A percentile compares a stretch with the other conserved stretches of the same genome.
phyloP scores from a whole-genome alignment of 2,329 filamentous ascomycete genomes.

The Trichophyton benhamiae region DNA sequence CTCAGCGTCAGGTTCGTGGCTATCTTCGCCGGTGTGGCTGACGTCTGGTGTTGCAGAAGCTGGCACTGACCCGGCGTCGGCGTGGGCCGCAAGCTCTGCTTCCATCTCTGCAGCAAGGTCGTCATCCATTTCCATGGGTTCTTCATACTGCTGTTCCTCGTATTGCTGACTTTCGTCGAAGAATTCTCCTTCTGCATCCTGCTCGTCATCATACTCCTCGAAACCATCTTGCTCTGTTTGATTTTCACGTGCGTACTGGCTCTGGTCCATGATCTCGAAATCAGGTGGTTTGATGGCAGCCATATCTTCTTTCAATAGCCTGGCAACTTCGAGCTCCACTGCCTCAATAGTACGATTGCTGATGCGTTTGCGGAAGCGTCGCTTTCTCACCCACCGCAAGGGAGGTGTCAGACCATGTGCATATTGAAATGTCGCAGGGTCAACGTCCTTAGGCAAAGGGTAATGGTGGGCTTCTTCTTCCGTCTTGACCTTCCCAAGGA shows the following conservation, averaged over 20 bases:
- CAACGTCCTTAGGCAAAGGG: slow-evolving; percentile 60
- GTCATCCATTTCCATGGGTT: slow-evolving; percentile 29
- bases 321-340: slow-evolving; percentile 67
- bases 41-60: slow-evolving; percentile 17
- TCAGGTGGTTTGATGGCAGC: slow-evolving; percentile 44
- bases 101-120: slow-evolving; percentile 35
- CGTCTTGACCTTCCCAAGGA: slow-evolving; percentile 54
- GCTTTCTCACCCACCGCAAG: slow-evolving; percentile 71
- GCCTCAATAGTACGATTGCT: slow-evolving; percentile 74
- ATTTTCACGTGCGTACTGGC: slow-evolving; percentile 35
- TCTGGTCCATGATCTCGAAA: slow-evolving; percentile 51
- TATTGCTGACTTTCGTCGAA: slow-evolving; percentile 25
- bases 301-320: slow-evolving; percentile 58
- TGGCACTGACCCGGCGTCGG: slow-evolving; percentile 17
- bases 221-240: slow-evolving; percentile 37
- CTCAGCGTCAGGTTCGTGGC: slow-evolving; percentile 6
- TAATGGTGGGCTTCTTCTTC: slow-evolving; percentile 54
- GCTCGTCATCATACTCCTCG: slow-evolving; percentile 37
- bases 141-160: slow-evolving; percentile 15
- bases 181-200: slow-evolving; percentile 39
- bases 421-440: slow-evolving; percentile 55
- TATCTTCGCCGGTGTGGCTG: slow-evolving; percentile 14
- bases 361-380: slow-evolving; percentile 70
- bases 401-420: slow-evolving; percentile 80
- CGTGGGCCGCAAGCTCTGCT: slow-evolving; percentile 29